A percentile compares a stretch with the other conserved stretches of the same genome.
Conservation (phyloP, 2,329 filamentous ascomycete genomes). For the Colletotrichum sp. region DNA sequence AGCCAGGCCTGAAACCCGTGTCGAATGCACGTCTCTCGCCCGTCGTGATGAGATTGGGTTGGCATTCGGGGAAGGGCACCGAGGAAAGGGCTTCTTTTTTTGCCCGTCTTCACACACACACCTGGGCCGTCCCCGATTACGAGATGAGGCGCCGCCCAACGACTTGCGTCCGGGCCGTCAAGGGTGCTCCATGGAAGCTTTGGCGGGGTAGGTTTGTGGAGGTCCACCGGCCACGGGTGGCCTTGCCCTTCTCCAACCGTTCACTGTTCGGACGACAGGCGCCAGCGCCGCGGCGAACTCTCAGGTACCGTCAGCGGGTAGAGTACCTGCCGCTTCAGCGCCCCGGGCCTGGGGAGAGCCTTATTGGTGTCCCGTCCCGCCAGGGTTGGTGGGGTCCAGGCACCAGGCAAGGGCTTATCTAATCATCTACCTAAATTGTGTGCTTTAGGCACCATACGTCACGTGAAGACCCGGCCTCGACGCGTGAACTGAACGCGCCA, state of each 20-base stretch:
- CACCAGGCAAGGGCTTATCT: not conserved
- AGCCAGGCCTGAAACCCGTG: not conserved
- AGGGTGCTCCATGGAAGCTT: not conserved
- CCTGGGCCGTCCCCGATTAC: not conserved
- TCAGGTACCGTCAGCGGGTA: not conserved
- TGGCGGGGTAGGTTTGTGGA: constrained; percentile 19
- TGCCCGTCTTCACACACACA: not conserved
- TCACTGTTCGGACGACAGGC: constrained; percentile 17
- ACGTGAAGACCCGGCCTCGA: constrained; percentile 22
- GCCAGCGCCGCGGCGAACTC: not conserved
- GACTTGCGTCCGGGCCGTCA: not conserved
- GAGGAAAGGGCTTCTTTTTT: not conserved
- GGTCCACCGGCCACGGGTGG: not conserved
- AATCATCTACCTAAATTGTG: not conserved
- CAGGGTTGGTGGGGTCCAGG: not conserved
- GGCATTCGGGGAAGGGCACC: not conserved
- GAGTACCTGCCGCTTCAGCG: not conserved
- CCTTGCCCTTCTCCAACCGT: constrained; percentile 1
- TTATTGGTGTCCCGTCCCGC: not conserved
- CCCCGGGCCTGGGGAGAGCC: not conserved
- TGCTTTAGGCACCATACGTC: not conserved
- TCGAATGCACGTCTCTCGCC: not conserved
- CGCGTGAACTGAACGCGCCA: constrained; percentile 16
- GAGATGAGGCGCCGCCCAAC: not conserved
- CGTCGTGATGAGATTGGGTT: not conserved